Evolutionary conservation across 1,139 yeast genomes (phyloP).

Genomic region (Debaryomycetaceae sp.): DNA sequence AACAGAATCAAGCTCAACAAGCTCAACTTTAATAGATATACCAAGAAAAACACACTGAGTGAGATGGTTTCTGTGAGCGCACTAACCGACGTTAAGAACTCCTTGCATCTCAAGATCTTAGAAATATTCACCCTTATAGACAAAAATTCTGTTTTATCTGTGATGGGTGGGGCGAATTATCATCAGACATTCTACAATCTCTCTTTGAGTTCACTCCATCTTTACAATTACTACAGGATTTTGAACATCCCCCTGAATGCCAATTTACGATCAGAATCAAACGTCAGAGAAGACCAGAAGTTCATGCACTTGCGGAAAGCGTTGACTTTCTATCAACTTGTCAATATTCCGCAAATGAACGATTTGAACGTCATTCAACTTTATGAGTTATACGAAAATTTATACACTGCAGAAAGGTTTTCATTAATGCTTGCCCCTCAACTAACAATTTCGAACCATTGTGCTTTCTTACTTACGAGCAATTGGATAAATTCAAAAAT

Average conservation of each 20-base stretch:
- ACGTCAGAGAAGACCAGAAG: conserved; percentile 31
- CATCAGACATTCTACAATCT: conserved; percentile 34
- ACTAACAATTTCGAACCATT: conserved; percentile 6
- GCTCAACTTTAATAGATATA: conserved; percentile 9
- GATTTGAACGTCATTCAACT: conserved; percentile 22
- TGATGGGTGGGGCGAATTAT: conserved; percentile 11
- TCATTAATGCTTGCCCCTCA: conserved; percentile 29
- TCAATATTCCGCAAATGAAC: conserved; percentile 21
- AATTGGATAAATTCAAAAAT: conserved; percentile 7
- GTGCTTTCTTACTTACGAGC: conserved; percentile 8
- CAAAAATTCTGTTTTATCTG: conserved; percentile 26
- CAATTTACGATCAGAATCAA: conserved; percentile 10
- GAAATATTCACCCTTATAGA: conserved; percentile 28
- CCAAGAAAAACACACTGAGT: conserved; percentile 6
- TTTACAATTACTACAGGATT: conserved; percentile 35
- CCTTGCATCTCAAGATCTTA: conserved; percentile 27
- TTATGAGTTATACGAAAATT: conserved; percentile 33
- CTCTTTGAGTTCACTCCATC: conserved; percentile 29
- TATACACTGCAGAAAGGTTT: conserved; percentile 32
- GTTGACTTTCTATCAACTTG: conserved; percentile 35
- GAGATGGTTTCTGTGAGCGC: neutral
- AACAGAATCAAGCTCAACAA: conserved; percentile 20
- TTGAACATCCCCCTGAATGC: conserved; percentile 14
- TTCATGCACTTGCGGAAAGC: conserved; percentile 30
- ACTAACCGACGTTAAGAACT: conserved; percentile 18